Evolutionary conservation across 108 stramenopile genomes (phyloP), one percentile per base, ranked within the genome.

Genomic region (Cyclotella cryptica): DNA sequence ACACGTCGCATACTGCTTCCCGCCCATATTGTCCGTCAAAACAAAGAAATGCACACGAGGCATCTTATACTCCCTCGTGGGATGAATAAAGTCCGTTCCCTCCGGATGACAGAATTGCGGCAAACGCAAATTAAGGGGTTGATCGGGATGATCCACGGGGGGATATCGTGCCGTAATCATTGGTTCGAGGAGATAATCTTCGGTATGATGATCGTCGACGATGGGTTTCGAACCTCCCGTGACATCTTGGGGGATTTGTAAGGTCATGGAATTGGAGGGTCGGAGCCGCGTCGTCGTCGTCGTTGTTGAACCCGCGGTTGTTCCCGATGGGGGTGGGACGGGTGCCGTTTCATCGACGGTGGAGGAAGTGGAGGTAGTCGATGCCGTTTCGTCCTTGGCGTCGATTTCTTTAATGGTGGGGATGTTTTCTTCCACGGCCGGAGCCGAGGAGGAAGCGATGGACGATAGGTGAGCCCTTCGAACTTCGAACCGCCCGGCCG

Each of bases 41-140:
- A 89, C 92, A 84, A 96, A 96, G 47, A 91, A 86, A 69, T 93
- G 92, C 8, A 91, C 71, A 3, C 84, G 74, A 26, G 95, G 93
- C 84, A 92, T 82, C 44, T 83, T 73, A 66, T 89, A 92, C 40
- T 82, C 74, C 19, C 28, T 69, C 0, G 86, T 78, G 13, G 90
- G 90, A 39, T 71, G 42, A 6, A 92, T 77, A 4, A 79, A 63
- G 47, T 94, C 88, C 13, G 79, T 73, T 14, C 86, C 83, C 44
- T 78, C 64, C 11, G 93, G 90, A 78, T 85, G 86, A 69, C 93
- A 95, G 77, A 95, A 95, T 42, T 90, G 90, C 12, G 90, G 75
- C n/a, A 92, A 59, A 65, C 89, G 88, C 0, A 85, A 84, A 84
- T 92, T 92, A 24, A 92, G 65, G 0, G 92, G 89, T 53, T 84